Evolutionary conservation across 139 green algal genomes (phyloP).

Genomic region (Chlorella sp.): DNA sequence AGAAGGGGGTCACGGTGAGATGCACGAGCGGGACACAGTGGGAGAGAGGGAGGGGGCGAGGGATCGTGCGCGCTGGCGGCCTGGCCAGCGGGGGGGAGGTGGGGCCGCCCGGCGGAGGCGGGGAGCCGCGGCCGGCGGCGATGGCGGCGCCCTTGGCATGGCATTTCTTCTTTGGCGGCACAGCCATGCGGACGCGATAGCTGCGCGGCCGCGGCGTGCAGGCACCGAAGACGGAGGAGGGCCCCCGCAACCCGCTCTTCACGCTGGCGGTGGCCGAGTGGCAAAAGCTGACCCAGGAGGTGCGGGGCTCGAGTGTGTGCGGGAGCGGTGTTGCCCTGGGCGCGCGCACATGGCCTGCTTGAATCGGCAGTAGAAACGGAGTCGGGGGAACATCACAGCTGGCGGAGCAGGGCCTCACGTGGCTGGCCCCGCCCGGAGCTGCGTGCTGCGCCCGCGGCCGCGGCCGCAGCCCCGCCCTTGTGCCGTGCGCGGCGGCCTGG

Average conservation of each 20-base stretch:
- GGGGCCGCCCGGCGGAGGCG: not conserved
- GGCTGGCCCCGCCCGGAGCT: too few relatives aligned
- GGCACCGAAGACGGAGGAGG: not conserved
- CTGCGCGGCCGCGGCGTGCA: not conserved
- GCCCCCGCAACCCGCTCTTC: not conserved
- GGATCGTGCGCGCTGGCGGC: not conserved
- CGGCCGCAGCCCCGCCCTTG: too few relatives aligned
- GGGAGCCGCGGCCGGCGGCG: not conserved
- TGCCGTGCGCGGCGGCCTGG: too few relatives aligned
- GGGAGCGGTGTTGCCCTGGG: too few relatives aligned
- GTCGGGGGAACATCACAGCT: too few relatives aligned
- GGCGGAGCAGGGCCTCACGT: too few relatives aligned
- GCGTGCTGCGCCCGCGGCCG: too few relatives aligned
- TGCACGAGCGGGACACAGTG: not conserved
- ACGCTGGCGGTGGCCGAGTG: constrained; percentile 24
- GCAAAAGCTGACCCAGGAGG: constrained; percentile 14
- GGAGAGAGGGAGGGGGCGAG: not conserved
- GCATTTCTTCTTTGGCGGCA: not conserved
- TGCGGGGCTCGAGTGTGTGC: too few relatives aligned
- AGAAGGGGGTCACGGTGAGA: constrained; percentile 8
- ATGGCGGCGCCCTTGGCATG: not conserved
- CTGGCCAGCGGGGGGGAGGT: not conserved
- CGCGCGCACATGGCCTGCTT: too few relatives aligned
- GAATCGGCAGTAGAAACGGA: too few relatives aligned
- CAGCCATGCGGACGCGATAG: not conserved